Evolutionary conservation across 2,329 filamentous ascomycete species (phyloP).

Genomic region (Xylariaceae sp.): DNA sequence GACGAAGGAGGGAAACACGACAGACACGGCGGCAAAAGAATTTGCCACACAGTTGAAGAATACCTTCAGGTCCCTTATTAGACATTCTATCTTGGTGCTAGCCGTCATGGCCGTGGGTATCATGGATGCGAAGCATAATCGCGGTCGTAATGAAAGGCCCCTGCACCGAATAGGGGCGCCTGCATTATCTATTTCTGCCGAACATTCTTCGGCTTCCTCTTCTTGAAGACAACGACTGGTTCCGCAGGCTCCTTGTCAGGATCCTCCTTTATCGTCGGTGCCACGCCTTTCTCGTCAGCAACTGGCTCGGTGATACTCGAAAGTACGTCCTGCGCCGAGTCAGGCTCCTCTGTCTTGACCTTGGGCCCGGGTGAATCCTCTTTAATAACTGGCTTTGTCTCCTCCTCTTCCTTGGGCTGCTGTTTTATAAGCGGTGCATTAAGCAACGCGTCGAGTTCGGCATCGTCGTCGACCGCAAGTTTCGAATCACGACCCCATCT

Average conservation of each 20-base stretch:
- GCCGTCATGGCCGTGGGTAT: neutral
- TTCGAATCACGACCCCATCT: constrained; percentile 51
- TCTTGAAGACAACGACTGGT: constrained; percentile 67
- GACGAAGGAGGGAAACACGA: too few species aligned
- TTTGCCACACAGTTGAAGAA: too few species aligned
- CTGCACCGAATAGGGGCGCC: neutral
- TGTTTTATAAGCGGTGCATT: constrained; percentile 33
- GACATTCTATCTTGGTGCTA: too few species aligned
- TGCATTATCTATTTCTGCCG: constrained; percentile 52
- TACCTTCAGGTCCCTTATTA: too few species aligned
- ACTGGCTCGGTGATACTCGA: constrained; percentile 1
- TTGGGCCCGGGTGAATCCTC: constrained; percentile 25
- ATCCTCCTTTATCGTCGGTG: constrained; percentile 30
- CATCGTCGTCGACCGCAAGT: constrained; percentile 44
- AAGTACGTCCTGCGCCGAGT: constrained; percentile 19
- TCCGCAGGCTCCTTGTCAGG: constrained; percentile 24
- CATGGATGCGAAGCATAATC: neutral
- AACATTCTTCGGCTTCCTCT: constrained; percentile 64
- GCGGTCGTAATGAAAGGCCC: neutral
- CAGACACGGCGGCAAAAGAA: too few species aligned
- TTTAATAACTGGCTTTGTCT: constrained; percentile 11
- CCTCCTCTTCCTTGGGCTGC: constrained; percentile 28
- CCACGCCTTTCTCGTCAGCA: constrained; percentile 1
- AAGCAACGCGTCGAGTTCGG: constrained; percentile 59
- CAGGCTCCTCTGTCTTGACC: constrained; percentile 41